Conservation (phyloP, 345 rosid species). For the Pistacia atlantica region DNA sequence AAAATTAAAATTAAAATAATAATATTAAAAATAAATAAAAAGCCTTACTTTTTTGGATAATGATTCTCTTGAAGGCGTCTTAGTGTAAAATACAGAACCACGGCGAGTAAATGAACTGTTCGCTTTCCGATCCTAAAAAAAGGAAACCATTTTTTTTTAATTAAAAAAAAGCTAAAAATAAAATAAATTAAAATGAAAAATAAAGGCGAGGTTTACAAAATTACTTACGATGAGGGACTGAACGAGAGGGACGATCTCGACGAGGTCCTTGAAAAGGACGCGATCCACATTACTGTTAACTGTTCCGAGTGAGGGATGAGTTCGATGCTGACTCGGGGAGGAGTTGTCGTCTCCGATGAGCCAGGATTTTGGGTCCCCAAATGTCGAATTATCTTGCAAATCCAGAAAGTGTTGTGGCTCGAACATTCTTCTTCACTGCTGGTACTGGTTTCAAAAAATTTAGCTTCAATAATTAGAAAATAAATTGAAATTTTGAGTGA, state of each 20-base stretch:
- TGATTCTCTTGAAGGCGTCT: slow-evolving; percentile 91
- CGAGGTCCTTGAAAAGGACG: slow-evolving; percentile 80
- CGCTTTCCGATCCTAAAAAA: slow-evolving; percentile 69
- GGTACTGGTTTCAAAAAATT: too few species aligned
- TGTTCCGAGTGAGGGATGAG: slow-evolving; percentile 27
- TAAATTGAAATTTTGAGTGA: neutral
- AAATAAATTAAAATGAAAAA: neutral
- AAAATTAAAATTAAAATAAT: neutral
- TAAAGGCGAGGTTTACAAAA: neutral
- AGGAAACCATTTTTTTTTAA: neutral
- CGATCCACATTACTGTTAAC: slow-evolving; percentile 62
- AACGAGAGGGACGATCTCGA: slow-evolving; percentile 88
- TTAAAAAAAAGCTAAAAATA: neutral
- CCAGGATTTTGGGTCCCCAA: slow-evolving; percentile 71
- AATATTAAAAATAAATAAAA: neutral
- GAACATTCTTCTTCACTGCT: slow-evolving; percentile 40
- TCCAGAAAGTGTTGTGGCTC: slow-evolving; percentile 60
- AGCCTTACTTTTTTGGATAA: slow-evolving; percentile 56
- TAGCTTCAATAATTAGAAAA: neutral
- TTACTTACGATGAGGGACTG: slow-evolving; percentile 77
- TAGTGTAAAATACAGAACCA: slow-evolving; percentile 84
- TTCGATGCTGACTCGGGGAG: slow-evolving; percentile 45
- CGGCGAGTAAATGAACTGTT: slow-evolving; percentile 84
- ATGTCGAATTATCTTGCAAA: slow-evolving; percentile 59
- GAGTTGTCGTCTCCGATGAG: slow-evolving; percentile 52